A percentile compares a stretch with the other conserved stretches of the same genome.
These are phyloP conservation scores for Dimocarpus longan DNA, from an alignment of 345 rosid species.

Conservation along the genomic window DNA sequence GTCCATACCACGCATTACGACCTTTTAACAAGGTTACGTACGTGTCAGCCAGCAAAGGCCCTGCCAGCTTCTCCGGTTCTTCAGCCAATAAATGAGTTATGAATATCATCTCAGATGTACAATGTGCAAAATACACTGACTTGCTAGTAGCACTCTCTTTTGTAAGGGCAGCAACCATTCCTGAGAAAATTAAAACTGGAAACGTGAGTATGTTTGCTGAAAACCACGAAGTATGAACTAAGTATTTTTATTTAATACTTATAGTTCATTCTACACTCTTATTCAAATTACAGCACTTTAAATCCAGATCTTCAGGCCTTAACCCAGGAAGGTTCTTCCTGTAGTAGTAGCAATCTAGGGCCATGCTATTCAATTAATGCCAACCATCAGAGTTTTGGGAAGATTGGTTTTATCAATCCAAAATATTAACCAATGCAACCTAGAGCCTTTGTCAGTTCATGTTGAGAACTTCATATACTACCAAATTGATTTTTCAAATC, in stretches of 20 bases:
- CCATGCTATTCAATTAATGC: too few relatives aligned
- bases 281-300: not conserved
- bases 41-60: constrained; percentile 82
- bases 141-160: constrained; percentile 90
- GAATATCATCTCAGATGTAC: constrained; percentile 88
- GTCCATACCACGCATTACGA: constrained; percentile 89
- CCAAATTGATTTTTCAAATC: not conserved
- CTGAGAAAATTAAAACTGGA: constrained; percentile 36
- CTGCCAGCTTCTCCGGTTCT: constrained; percentile 86
- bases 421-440: not conserved
- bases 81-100: constrained; percentile 80
- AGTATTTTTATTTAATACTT: too few relatives aligned
- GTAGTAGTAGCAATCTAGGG: too few relatives aligned
- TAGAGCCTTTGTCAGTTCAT: not conserved
- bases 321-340: not conserved
- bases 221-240: not conserved
- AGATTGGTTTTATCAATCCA: too few relatives aligned
- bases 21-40: constrained; percentile 82
- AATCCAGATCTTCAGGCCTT: not conserved
- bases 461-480: not conserved
- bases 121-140: constrained; percentile 82
- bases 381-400: too few relatives aligned
- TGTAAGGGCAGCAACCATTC: constrained; percentile 80
- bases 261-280: not conserved
- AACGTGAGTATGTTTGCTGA: constrained; percentile 4